A percentile compares a stretch with the other conserved stretches of the same genome.
Conservation (phyloP, 1,284 basidiomycete species). For the Cryptococcus amylolentus region DNA sequence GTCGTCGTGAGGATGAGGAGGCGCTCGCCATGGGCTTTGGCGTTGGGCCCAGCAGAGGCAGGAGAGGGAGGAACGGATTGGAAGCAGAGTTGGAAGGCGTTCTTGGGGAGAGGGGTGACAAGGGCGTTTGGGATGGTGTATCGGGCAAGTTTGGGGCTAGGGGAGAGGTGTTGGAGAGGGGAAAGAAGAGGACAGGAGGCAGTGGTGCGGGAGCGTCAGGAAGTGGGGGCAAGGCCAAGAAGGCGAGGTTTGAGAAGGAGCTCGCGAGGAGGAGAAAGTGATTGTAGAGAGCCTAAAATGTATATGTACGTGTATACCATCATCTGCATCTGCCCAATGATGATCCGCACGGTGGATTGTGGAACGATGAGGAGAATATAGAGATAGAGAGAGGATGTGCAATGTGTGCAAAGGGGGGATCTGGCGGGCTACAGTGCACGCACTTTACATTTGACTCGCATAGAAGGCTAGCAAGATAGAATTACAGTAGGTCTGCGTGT, state of each 20-base stretch:
- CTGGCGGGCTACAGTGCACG: background rate
- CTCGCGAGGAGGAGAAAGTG: slow-evolving; percentile 6
- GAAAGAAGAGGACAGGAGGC: slow-evolving; percentile 46
- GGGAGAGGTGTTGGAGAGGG: slow-evolving; percentile 39
- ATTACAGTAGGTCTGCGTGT: background rate
- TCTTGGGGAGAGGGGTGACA: slow-evolving; percentile 57
- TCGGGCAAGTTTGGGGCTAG: slow-evolving; percentile 54
- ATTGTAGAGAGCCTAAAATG: background rate
- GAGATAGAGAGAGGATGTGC: background rate
- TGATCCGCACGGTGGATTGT: too few species aligned
- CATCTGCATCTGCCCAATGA: too few species aligned
- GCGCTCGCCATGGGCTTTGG: slow-evolving; percentile 78
- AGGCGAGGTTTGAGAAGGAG: slow-evolving; percentile 71
- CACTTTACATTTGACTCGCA: background rate
- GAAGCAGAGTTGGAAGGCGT: slow-evolving; percentile 83
- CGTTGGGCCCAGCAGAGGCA: slow-evolving; percentile 49
- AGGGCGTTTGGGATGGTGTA: slow-evolving; percentile 51
- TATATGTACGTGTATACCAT: background rate
- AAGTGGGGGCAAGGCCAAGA: slow-evolving; percentile 58
- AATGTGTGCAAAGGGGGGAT: too few species aligned
- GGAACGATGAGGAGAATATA: too few species aligned
- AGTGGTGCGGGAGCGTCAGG: slow-evolving; percentile 24
- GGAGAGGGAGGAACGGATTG: slow-evolving; percentile 64
- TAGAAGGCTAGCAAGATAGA: background rate
- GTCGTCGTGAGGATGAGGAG: slow-evolving; percentile 80